Conservation (phyloP, 805 yeast species). For the Candida coleopterorum region DNA sequence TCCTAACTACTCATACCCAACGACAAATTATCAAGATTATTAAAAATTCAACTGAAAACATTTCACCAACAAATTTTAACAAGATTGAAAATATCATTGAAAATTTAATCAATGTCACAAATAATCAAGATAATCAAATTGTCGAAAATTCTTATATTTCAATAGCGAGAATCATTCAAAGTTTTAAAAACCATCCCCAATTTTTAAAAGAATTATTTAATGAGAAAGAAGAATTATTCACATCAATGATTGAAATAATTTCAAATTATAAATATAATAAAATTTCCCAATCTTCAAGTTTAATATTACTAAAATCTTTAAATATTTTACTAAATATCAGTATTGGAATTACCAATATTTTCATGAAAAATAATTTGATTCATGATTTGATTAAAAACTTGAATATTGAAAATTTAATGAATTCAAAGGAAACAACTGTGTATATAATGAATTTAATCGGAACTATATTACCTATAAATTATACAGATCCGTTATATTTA, state of each 20-base stretch:
- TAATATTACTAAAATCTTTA: slow-evolving; percentile 41
- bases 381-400: slow-evolving; percentile 36
- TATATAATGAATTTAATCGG: slow-evolving; percentile 53
- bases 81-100: slow-evolving; percentile 51
- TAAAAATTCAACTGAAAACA: slow-evolving; percentile 58
- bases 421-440: slow-evolving; percentile 57
- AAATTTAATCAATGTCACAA: slow-evolving; percentile 51
- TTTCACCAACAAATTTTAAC: slow-evolving; percentile 41
- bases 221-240: slow-evolving; percentile 16
- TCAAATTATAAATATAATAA: slow-evolving; percentile 18
- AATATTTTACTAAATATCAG: slow-evolving; percentile 39
- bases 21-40: slow-evolving; percentile 71
- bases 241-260: slow-evolving; percentile 20
- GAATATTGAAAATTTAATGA: slow-evolving; percentile 68
- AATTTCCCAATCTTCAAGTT: slow-evolving; percentile 23
- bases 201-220: slow-evolving; percentile 41
- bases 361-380: slow-evolving; percentile 47
- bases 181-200: slow-evolving; percentile 41
- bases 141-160: slow-evolving; percentile 65
- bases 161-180: slow-evolving; percentile 51
- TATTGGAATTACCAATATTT: slow-evolving; percentile 36
- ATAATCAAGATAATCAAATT: slow-evolving; percentile 53
- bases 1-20: slow-evolving; percentile 86
- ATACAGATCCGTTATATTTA: slow-evolving; percentile 29
- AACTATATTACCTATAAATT: slow-evolving; percentile 50